phyloP scores from a whole-genome alignment of 75 land plant genomes.

The Chamaecyparis obtusa region DNA sequence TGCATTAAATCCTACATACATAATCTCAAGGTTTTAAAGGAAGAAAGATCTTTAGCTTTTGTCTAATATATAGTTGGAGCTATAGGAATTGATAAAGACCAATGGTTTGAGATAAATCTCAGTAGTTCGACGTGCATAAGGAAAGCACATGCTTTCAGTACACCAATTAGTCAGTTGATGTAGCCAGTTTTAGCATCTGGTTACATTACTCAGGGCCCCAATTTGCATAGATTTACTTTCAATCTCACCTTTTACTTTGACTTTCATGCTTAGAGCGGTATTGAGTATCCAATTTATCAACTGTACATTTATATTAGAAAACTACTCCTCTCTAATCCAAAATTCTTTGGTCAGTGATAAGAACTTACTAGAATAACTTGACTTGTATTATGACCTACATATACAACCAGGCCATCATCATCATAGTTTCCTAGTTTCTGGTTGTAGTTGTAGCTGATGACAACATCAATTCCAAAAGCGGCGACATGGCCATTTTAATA shows the following conservation, averaged over 20 bases:
- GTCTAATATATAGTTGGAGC: too few relatives aligned
- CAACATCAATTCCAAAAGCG: conserved; percentile 96
- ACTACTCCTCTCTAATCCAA: not conserved
- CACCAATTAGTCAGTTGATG: too few relatives aligned
- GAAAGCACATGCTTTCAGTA: too few relatives aligned
- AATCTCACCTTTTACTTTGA: too few relatives aligned
- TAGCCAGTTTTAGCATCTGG: too few relatives aligned
- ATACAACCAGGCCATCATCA: conserved; percentile 72
- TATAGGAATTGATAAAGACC: too few relatives aligned
- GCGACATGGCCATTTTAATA: conserved; percentile 15
- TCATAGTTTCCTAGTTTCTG: conserved; percentile 67
- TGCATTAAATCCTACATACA: too few relatives aligned
- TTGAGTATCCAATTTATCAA: not conserved
- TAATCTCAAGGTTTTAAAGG: too few relatives aligned
- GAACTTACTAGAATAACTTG: conserved; percentile 86
- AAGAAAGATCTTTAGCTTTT: too few relatives aligned
- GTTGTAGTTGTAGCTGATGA: conserved; percentile 84
- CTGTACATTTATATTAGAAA: not conserved
- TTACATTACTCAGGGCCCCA: too few relatives aligned
- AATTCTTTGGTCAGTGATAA: not conserved
- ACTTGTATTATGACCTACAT: conserved; percentile 72
- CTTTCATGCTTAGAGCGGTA: not conserved
- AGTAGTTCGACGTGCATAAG: too few relatives aligned
- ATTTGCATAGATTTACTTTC: not conserved
- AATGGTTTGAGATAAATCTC: too few relatives aligned